Evolutionary conservation across 192 early-diverging fungal genomes (phyloP), one percentile per base, ranked within the genome.

Genomic region (Gonapodya sp.): DNA sequence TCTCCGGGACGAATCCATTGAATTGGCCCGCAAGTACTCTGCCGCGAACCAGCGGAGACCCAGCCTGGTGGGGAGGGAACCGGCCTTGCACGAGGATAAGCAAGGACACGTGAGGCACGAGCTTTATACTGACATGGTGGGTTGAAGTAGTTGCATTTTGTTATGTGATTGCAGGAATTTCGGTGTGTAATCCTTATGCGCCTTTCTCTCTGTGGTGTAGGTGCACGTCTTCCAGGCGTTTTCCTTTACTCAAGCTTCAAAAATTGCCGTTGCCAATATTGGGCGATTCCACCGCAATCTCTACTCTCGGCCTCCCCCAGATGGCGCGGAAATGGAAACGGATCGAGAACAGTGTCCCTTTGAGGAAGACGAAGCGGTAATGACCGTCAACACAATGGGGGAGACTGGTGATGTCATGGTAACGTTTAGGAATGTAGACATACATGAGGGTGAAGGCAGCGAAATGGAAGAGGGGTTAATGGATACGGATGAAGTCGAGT

Each of bases 81-180:
- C 75, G 8, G 75, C 34, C 8, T 33, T 77, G 30, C 75, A 77
- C 75, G 75, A 34, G 30, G 31, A 34, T 33, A 8, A 31, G 31
- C 75, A 77, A 14, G 75, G 75, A 18, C 75, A 77, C 31, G 75
- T 77, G 75, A 18, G 75, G 31, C 75, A 77, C 75, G 75, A 77
- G 75, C 75, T 77, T 2, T 77, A 32, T 33, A 77, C 18, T 8
- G 75, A 77, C 31, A 77, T 77, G 75, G 75, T 77, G 46, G 24
- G 46, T 64, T 8, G 8, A 24, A 64, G 46, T n/a, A n/a, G n/a
- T n/a, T n/a, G n/a, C n/a, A n/a, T n/a, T n/a, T n/a, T n/a, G n/a
- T n/a, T n/a, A 24, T 64, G 8, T 64, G 46, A 64, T 8, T 64
- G 8, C 8, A 8, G 46, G 46, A 24, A 64, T 8, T 16, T 16